Evolutionary conservation across 305 asterid species (phyloP), one percentile per base, ranked within the genome.

Genomic region (Vinca major): DNA sequence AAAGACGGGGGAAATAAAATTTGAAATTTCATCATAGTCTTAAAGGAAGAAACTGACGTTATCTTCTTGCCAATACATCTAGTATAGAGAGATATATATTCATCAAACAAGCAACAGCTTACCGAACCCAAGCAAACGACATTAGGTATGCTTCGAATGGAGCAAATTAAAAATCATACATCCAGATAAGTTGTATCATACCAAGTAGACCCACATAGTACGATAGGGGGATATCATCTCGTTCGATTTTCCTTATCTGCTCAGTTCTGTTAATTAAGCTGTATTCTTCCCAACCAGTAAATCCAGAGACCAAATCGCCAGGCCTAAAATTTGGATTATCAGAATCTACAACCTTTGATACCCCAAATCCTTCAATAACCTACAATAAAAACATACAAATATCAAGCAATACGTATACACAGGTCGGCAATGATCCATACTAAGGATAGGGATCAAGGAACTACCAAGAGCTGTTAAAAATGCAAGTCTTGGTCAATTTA

Each of bases 251-350:
- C 69, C 93, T 86, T 79, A 89, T 36, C 74, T 87, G 96, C 49
- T 76, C 81, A 0, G 82, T 65, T 60, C 75, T 71, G 75, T 73
- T 64, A 44, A 91, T 75, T 58, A 91, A 81, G 79, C 84, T 89
- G 88, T 92, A 89, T 45, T 92, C 95, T 76, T 92, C 98, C 98
- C 98, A 92, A 17, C 96, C 86, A 0, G 98, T 92, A 40, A 86
- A 73, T 45, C 98, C 95, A 4, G 91, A 84, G 52, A 92, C 74
- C 67, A 92, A 58, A 65, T 92, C 98, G 14, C 95, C 98, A 2
- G 83, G 74, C 70, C 78, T 89, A 78, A 83, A 85, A 60, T 80
- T 73, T 39, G 89, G 88, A 76, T 86, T 73, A 69, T 84, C 94
- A 2, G 96, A 92, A 75, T 83, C 88, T 19, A 92, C 11, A 48